phyloP scores from a whole-genome alignment of 805 yeast genomes.

The Kuraishia cidri region DNA sequence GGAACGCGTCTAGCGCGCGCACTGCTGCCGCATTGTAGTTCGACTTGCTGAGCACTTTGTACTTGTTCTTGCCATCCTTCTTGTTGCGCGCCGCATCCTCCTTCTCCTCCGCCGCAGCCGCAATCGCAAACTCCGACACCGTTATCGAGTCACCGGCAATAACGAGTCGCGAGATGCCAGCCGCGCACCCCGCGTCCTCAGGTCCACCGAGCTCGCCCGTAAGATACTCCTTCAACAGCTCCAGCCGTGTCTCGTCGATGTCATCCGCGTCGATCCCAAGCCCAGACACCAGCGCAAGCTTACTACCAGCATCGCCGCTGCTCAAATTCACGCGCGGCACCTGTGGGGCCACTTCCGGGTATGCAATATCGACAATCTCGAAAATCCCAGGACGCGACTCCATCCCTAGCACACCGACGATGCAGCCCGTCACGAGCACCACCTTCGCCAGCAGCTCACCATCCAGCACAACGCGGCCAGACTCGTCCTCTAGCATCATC shows the following conservation, averaged over 20 bases:
- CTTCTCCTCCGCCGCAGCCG: conserved; percentile 4
- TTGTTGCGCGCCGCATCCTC: conserved; percentile 15
- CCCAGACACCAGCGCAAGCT: conserved; percentile 74
- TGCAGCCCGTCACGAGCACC: conserved; percentile 81
- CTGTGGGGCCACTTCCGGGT: conserved; percentile 62
- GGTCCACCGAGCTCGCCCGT: conserved; percentile 48
- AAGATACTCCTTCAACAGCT: conserved; percentile 59
- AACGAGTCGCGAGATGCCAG: conserved; percentile 37
- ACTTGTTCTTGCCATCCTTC: conserved; percentile 22
- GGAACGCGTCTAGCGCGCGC: conserved; percentile 46
- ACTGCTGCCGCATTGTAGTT: conserved; percentile 40
- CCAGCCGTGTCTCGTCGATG: conserved; percentile 34
- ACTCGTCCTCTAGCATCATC: conserved; percentile 82
- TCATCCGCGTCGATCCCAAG: conserved; percentile 41
- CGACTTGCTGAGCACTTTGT: conserved; percentile 45
- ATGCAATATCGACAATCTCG: conserved; percentile 71
- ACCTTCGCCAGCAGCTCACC: conserved; percentile 51
- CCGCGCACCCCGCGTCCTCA: conserved; percentile 8
- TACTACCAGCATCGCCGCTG: conserved; percentile 19
- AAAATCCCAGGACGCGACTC: conserved; percentile 79
- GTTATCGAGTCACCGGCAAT: conserved; percentile 63
- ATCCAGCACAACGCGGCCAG: conserved; percentile 73
- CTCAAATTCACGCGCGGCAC: conserved; percentile 16
- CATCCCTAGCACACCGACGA: conserved; percentile 80
- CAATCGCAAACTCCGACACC: conserved; percentile 8